Evolutionary conservation across 1,284 basidiomycete genomes (phyloP).

Genomic region (Ceratobasidium sp.): DNA sequence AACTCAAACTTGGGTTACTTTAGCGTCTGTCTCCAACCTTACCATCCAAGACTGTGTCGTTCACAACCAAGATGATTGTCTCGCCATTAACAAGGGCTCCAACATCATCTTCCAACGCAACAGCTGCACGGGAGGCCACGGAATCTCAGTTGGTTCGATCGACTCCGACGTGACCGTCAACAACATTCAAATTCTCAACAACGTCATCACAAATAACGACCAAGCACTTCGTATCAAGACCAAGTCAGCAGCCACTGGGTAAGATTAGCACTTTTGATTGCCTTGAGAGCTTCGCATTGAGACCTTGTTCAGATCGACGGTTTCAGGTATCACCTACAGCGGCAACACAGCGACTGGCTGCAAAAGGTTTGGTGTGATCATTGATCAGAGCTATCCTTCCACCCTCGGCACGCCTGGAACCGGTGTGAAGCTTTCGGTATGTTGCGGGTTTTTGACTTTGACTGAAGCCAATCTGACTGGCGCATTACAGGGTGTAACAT

Average conservation of each 20-base stretch:
- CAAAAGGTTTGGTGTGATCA: constrained; percentile 32
- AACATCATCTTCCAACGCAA: constrained; percentile 51
- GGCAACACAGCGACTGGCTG: constrained; percentile 16
- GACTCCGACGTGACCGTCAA: constrained; percentile 50
- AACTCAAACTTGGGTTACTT: constrained; percentile 15
- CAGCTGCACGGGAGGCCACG: constrained; percentile 52
- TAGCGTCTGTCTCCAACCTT: constrained; percentile 41
- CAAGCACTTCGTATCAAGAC: constrained; percentile 53
- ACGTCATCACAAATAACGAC: constrained; percentile 49
- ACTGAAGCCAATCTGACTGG: too few species aligned
- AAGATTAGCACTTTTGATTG: not conserved
- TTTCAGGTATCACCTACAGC: constrained; percentile 29
- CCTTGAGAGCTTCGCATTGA: not conserved
- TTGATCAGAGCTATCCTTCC: constrained; percentile 13
- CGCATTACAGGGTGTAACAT: not conserved
- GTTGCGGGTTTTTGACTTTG: constrained; percentile 37
- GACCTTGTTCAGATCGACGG: not conserved
- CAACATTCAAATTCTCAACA: constrained; percentile 50
- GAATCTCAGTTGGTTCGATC: constrained; percentile 52
- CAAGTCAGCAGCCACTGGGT: constrained; percentile 49
- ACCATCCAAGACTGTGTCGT: constrained; percentile 49
- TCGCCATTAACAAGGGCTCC: constrained; percentile 52
- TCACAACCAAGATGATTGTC: constrained; percentile 52
- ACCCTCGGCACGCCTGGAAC: constrained; percentile 7
- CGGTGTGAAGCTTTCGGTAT: not conserved